Base-by-base conservation (phyloP, 2,329 filamentous ascomycete species). In the Capronia epimyces region DNA sequence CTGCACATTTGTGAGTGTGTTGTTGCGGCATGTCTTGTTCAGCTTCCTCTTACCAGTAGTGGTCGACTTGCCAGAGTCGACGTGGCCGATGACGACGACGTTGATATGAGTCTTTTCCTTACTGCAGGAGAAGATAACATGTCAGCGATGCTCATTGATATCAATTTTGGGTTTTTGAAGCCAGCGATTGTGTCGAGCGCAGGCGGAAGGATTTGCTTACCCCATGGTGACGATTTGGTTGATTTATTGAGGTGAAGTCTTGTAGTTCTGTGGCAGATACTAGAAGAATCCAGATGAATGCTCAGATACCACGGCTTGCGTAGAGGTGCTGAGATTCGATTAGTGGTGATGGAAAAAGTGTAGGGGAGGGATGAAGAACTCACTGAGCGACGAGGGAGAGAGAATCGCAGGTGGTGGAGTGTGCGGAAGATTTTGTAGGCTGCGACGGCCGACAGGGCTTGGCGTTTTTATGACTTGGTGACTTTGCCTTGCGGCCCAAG, bases 1-100 rank as follows among this genome's bases (percentile, higher is more conserved):
- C 83, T 86, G 74, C 75, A 60, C 56, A 42, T 55, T 43, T 64
- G 58, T 65, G 55, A 66, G 58, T 55, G 55, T 55, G 39, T 57
- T 64, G 56, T 39, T 37, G 21, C 42, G 12, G 22, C 48, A 62
- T 50, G 62, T 62, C 54, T 59, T 52, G 43, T 49, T 60, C 51
- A 61, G 65, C 34, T 25, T 55, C 32, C 43, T 64, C 83, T 86
- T 84, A 89, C 87, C 83, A 67, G 84, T 87, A 76, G 90, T 96
- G 75, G 90, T 96, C 67, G 90, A 95, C 86, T 96, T 96, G 80
- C 90, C 91, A 76, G 89, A 95, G 80, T 95, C 89, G 88, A 95
- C 90, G 85, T 95, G 91, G 82, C 90, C 89, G 83, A 95, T 95
- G 76, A 95, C 89, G 79, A 95, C 89, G 77, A 95, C 86, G 87